These are phyloP conservation scores for Cladosporium sp. DNA, from an alignment of 2,329 filamentous ascomycete genomes.

Conservation along the genomic window DNA sequence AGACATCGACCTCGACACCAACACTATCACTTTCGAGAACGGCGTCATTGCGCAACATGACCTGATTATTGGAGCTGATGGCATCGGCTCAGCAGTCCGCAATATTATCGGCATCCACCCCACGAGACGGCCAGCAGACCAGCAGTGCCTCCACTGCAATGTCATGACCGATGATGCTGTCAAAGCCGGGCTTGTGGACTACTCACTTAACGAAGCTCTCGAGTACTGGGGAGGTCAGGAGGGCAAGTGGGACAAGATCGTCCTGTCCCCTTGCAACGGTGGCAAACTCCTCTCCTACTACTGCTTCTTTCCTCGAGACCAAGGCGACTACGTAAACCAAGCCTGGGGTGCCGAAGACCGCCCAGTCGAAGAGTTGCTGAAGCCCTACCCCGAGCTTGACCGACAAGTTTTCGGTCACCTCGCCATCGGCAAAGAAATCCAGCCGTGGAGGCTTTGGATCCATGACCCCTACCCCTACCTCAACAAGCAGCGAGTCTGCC, in stretches of 20 bases:
- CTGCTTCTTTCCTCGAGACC: constrained; percentile 59
- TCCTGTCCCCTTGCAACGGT: constrained; percentile 61
- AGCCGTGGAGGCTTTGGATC: constrained; percentile 60
- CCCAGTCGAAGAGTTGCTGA: constrained; percentile 49
- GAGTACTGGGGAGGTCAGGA: constrained; percentile 67
- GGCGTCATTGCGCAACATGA: constrained; percentile 49
- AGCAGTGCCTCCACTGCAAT: constrained; percentile 60
- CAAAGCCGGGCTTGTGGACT: constrained; percentile 53
- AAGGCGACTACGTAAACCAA: constrained; percentile 56
- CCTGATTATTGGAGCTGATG: constrained; percentile 58
- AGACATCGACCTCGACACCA: constrained; percentile 45
- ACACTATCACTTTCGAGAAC: constrained; percentile 48
- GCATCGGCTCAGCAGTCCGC: constrained; percentile 61
- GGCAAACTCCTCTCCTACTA: constrained; percentile 62
- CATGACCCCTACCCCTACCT: constrained; percentile 58
- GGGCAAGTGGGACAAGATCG: constrained; percentile 60
- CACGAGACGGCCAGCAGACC: constrained; percentile 53
- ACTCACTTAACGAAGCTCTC: constrained; percentile 53
- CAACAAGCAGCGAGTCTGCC: constrained; percentile 45
- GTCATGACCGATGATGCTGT: constrained; percentile 56
- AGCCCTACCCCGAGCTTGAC: constrained; percentile 56
- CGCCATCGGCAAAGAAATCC: constrained; percentile 55
- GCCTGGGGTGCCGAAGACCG: constrained; percentile 50
- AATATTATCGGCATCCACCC: constrained; percentile 57
- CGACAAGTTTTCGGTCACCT: constrained; percentile 52